A percentile compares a stretch with the other conserved stretches of the same genome.
These are phyloP conservation scores for Colletotrichum simmondsii DNA, from an alignment of 2,329 filamentous ascomycete genomes.

Conservation along the genomic window DNA sequence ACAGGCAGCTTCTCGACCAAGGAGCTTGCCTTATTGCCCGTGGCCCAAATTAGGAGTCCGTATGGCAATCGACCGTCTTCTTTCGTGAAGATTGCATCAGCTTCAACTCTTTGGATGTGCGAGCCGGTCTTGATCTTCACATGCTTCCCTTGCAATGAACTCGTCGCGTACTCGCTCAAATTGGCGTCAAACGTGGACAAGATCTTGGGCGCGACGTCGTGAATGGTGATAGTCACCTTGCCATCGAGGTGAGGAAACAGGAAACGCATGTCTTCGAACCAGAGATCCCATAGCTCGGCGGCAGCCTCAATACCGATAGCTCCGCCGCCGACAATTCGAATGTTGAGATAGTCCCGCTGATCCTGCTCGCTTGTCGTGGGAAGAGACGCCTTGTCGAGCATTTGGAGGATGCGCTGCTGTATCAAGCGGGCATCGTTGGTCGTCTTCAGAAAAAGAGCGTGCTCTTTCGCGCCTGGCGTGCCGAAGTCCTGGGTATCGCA, in stretches of 20 bases:
- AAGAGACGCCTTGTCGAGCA: constrained; percentile 92
- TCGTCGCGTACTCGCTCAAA: constrained; percentile 87
- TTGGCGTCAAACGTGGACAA: constrained; percentile 99
- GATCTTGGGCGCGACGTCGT: constrained; percentile 96
- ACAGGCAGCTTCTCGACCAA: constrained; percentile 18
- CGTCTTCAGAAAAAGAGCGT: constrained; percentile 98
- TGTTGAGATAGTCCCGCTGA: constrained; percentile 88
- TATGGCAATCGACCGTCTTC: constrained; percentile 87
- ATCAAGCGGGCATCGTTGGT: constrained; percentile 95
- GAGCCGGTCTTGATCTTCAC: constrained; percentile 8
- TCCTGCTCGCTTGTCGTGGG: constrained; percentile 97
- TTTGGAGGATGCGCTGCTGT: constrained; percentile 99
- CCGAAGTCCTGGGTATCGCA: constrained; percentile 99
- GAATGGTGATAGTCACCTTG: constrained; percentile 96
- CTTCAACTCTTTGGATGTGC: constrained; percentile 11
- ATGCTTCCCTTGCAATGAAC: constrained; percentile 16
- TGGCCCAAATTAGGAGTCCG: constrained; percentile 97
- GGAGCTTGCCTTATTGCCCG: constrained; percentile 72
- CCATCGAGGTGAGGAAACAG: constrained; percentile 95
- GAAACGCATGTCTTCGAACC: constrained; percentile 97
- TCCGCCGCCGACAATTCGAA: constrained; percentile 94
- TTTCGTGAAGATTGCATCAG: constrained; percentile 98
- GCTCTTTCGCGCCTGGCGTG: constrained; percentile 92
- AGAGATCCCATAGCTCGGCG: constrained; percentile 98
- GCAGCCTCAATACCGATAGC: constrained; percentile 98